Conservation (phyloP, 2,329 filamentous ascomycete genomes). For the Hansfordia pulvinata region DNA sequence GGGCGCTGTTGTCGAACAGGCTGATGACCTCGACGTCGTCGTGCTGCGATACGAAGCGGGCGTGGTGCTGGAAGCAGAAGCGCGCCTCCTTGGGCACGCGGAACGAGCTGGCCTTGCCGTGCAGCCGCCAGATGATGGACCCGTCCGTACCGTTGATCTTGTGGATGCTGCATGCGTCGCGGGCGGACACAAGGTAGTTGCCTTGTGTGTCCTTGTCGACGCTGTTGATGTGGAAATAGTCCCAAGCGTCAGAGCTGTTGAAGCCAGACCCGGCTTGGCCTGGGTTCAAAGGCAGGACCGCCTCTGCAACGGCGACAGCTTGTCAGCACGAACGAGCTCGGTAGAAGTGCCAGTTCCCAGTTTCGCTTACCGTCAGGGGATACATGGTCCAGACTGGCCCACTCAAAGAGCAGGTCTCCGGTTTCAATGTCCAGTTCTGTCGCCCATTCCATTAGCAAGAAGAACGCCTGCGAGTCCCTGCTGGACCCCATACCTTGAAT, state of each 20-base stretch:
- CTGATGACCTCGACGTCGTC: conserved; percentile 34
- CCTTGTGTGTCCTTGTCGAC: conserved; percentile 34
- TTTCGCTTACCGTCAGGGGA: conserved; percentile 27
- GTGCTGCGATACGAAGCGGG: conserved; percentile 24
- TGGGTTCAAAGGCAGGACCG: conserved; percentile 28
- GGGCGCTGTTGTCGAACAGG: conserved; percentile 37
- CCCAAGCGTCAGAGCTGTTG: conserved; percentile 24
- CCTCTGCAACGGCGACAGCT: too few species aligned
- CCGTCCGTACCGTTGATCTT: conserved; percentile 32
- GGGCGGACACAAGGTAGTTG: conserved; percentile 40
- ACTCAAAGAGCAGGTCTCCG: conserved; percentile 42
- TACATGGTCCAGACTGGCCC: conserved; percentile 43
- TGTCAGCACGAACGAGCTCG: too few species aligned
- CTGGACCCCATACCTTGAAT: conserved; percentile 30
- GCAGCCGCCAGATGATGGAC: conserved; percentile 36
- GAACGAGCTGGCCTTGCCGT: conserved; percentile 30
- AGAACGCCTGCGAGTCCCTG: not conserved
- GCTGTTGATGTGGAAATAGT: conserved; percentile 44
- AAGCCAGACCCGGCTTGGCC: conserved; percentile 22
- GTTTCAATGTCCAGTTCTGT: conserved; percentile 34
- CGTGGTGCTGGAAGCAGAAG: conserved; percentile 39
- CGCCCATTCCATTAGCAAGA: not conserved
- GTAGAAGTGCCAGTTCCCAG: conserved; percentile 5
- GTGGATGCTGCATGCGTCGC: conserved; percentile 30
- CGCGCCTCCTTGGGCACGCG: conserved; percentile 20